Base-by-base conservation (phyloP, 2,329 filamentous ascomycete genomes). In the Cladosporium sp. region DNA sequence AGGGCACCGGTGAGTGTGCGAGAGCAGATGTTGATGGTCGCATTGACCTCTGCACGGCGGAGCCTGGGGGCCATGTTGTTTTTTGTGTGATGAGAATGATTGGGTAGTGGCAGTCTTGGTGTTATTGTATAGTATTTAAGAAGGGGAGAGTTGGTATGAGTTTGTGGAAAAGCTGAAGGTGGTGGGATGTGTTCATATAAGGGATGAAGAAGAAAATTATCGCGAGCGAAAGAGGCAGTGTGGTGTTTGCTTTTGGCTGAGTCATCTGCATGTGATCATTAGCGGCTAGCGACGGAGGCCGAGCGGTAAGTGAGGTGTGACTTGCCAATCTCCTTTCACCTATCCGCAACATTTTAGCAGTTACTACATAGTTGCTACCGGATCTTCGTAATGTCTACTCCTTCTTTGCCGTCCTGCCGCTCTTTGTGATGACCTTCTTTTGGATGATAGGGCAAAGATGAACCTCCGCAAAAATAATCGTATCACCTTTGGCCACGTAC, bases 241-340 rank as follows among this genome's bases (percentile, higher is more conserved):
- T n/a, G 39, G 39, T 46, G n/a, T 46, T 46, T 21, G 39, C 39
- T 46, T 32, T 46, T 46, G 39, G 39, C 21, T n/a, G n/a, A n/a
- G n/a, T 46, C 39, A 46, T n/a, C 39, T 46, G n/a, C 39, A 46
- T 46, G 39, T 46, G n/a, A 46, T 46, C n/a, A 13, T 21, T 13
- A 13, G n/a, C 39, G 39, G 39, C 3, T 46, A 43, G 39, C 39
- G 39, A 8, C 8, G 39, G 39, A 30, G 25, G 49, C 26, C 51
- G 32, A 28, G 51, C 18, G 18, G 51, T 54, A 54, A 54, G 51
- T 54, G 51, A 54, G 18, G 51, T 32, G 51, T 54, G 51, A 32
- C 18, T 21, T 28, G 2, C 14, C 7, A 3, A 1, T 13, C n/a
- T 32, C 26, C 16, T 13, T 21, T 7, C 18, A 11, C 16, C 5